phyloP scores from a whole-genome alignment of 2,329 filamentous ascomycete genomes.

The Penicillium janthinellum region DNA sequence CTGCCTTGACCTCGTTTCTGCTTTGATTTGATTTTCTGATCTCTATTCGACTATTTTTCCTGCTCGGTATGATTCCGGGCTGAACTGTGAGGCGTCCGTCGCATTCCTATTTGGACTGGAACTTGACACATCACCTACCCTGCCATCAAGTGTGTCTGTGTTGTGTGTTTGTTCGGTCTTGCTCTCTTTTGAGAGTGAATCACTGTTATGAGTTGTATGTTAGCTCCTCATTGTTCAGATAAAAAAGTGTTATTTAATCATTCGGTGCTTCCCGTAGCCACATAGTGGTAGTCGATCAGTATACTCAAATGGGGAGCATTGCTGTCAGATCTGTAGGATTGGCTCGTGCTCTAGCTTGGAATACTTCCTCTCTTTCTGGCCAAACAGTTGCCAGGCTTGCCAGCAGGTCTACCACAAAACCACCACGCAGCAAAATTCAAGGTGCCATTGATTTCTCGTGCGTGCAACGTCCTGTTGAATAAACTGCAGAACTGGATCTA shows the following conservation, averaged over 20 bases:
- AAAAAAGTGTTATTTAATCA: conserved; percentile 12
- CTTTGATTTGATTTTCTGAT: not conserved
- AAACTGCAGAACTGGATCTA: not conserved
- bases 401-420: not conserved
- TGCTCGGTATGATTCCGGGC: not conserved
- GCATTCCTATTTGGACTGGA: not conserved
- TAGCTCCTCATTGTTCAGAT: conserved; percentile 16
- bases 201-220: conserved; percentile 27
- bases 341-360: not conserved
- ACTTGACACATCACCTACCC: not conserved
- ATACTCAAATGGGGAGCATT: not conserved
- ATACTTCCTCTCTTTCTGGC: not conserved
- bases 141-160: not conserved
- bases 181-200: not conserved
- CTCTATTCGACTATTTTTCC: not conserved
- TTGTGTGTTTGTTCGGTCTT: conserved; percentile 3
- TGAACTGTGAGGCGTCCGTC: not conserved
- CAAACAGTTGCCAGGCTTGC: not conserved
- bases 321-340: not conserved
- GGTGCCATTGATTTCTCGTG: no score
- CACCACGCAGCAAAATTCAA: not conserved
- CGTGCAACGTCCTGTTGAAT: not conserved
- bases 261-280: not conserved
- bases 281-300: not conserved
- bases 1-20: not conserved